Conservation (phyloP, 2,329 filamentous ascomycete genomes). For the Fusarium sp. region DNA sequence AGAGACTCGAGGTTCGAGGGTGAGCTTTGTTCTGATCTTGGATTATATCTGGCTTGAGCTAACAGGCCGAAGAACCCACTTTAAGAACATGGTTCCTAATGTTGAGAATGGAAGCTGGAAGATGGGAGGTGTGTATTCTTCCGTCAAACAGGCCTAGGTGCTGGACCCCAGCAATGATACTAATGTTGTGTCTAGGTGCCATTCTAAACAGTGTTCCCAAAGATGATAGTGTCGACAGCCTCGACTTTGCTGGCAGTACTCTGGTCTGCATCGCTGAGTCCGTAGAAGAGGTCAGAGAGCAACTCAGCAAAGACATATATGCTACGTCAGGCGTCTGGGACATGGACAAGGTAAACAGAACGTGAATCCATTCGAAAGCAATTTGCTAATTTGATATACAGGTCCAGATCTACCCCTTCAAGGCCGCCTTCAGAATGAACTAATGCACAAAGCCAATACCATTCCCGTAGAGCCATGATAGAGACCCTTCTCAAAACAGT, state of each 20-base stretch:
- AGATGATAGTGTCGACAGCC: slow-evolving; percentile 64
- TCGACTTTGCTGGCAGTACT: slow-evolving; percentile 78
- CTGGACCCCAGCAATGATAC: background rate
- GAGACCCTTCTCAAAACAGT: background rate
- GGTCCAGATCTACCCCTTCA: slow-evolving; percentile 62
- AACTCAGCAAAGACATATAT: slow-evolving; percentile 79
- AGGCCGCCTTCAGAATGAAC: slow-evolving; percentile 52
- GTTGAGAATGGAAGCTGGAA: slow-evolving; percentile 67
- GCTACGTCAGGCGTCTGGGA: slow-evolving; percentile 81
- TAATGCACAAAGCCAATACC: slow-evolving; percentile 1
- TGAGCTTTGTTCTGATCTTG: slow-evolving; percentile 46
- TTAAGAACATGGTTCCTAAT: slow-evolving; percentile 62
- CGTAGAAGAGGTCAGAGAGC: slow-evolving; percentile 73
- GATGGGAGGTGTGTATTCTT: slow-evolving; percentile 64
- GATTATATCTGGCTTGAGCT: slow-evolving; percentile 9
- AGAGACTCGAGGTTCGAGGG: slow-evolving; percentile 69
- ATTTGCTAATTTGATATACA: slow-evolving; percentile 31
- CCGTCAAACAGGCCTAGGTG: background rate
- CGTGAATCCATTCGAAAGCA: background rate
- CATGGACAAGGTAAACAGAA: slow-evolving; percentile 65
- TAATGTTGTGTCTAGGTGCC: slow-evolving; percentile 60
- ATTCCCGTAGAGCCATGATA: background rate
- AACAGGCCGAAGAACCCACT: slow-evolving; percentile 54
- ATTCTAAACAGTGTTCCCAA: slow-evolving; percentile 72
- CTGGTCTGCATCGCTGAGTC: slow-evolving; percentile 73